A percentile compares a stretch with the other conserved stretches of the same genome.
phyloP scores from a whole-genome alignment of 1,284 basidiomycete genomes.

The Agaricales sp. region DNA sequence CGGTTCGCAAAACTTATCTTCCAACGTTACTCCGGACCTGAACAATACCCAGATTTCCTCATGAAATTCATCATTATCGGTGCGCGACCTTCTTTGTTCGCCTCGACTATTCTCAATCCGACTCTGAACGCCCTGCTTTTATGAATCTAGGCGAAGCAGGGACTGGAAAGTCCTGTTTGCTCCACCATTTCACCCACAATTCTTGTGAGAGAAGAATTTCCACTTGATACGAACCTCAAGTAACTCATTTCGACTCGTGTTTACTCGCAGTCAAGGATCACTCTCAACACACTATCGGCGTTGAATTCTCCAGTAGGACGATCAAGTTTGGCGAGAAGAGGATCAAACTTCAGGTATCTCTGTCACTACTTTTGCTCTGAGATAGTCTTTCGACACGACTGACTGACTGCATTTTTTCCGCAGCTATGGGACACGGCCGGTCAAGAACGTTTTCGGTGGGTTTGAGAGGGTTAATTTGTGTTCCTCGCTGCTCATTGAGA shows the following conservation, averaged over 20 bases:
- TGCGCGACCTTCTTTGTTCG: conserved; percentile 22
- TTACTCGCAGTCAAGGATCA: conserved; percentile 85
- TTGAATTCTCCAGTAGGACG: conserved; percentile 88
- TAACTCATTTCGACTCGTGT: conserved; percentile 3
- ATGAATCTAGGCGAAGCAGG: conserved; percentile 78
- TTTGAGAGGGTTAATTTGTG: conserved; percentile 9
- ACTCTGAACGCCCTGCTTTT: conserved; percentile 8
- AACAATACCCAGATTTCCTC: conserved; percentile 83
- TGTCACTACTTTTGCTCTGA: conserved; percentile 5
- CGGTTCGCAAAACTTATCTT: conserved; percentile 34
- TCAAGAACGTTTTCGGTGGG: conserved; percentile 84
- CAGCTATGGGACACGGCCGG: conserved; percentile 97
- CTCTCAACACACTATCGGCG: conserved; percentile 95
- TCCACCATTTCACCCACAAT: conserved; percentile 95
- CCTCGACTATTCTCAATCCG: conserved; percentile 4
- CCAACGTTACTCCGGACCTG: conserved; percentile 11
- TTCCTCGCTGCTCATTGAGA: too few species aligned
- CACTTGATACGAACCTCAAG: conserved; percentile 3
- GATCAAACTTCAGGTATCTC: conserved; percentile 83
- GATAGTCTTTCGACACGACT: conserved; percentile 12
- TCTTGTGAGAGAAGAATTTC: conserved; percentile 45
- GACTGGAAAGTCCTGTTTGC: conserved; percentile 91
- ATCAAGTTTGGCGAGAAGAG: conserved; percentile 86
- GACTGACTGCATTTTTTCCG: conserved; percentile 4
- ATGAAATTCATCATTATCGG: conserved; percentile 98